Evolutionary conservation across 495 filamentous ascomycete genomes (phyloP).

Genomic region (Niebla homalea): DNA sequence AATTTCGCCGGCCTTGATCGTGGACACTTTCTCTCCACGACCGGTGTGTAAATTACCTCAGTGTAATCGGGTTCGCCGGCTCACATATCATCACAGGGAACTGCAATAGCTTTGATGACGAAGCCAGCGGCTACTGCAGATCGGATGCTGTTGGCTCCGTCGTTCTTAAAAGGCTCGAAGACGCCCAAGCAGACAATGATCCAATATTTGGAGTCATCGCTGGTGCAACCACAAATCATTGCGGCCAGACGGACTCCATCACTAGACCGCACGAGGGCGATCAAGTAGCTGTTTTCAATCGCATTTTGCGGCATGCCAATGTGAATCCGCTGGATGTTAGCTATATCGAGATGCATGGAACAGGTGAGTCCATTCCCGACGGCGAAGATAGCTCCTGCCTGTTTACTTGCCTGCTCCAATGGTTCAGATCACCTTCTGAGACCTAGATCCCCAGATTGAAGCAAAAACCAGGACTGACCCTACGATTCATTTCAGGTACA

Average conservation of each 20-base stretch:
- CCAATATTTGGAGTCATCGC: conserved; percentile 29
- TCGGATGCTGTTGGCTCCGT: conserved; percentile 32
- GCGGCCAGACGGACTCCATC: conserved; percentile 28
- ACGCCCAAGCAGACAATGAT: conserved; percentile 34
- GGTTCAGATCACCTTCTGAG: too few relatives aligned
- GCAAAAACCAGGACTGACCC: too few relatives aligned
- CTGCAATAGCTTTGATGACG: conserved; percentile 43
- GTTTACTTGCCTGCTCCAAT: too few relatives aligned
- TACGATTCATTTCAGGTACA: too few relatives aligned
- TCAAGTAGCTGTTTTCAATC: conserved; percentile 30
- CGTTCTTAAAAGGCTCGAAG: conserved; percentile 31
- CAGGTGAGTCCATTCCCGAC: too few relatives aligned
- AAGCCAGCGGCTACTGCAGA: conserved; percentile 59
- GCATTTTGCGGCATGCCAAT: conserved; percentile 29
- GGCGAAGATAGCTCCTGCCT: too few relatives aligned
- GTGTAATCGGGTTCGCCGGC: too few relatives aligned
- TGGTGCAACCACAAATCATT: conserved; percentile 28
- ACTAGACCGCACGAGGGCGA: conserved; percentile 35
- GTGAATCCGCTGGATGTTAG: conserved; percentile 35
- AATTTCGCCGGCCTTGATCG: conserved; percentile 55
- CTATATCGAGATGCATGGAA: conserved; percentile 39
- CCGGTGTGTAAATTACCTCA: not conserved
- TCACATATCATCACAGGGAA: conserved; percentile 57
- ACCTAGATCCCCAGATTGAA: too few relatives aligned
- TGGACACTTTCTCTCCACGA: conserved; percentile 33